Evolutionary conservation across 2,329 filamentous ascomycete genomes (phyloP).

Genomic region (Nemania sp.): DNA sequence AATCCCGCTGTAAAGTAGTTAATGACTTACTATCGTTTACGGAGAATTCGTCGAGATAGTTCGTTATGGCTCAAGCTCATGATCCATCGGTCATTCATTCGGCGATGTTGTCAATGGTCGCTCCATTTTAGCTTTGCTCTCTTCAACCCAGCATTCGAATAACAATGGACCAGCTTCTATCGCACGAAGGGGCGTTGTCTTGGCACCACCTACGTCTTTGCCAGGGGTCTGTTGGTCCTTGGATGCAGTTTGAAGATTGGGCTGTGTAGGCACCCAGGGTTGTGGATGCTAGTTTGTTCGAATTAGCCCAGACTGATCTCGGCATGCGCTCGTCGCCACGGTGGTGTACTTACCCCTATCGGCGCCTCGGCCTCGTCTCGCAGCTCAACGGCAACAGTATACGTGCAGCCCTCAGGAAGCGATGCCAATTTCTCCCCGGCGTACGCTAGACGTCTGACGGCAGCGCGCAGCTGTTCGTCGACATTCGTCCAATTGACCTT

Average conservation of each 20-base stretch:
- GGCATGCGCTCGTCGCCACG: not conserved
- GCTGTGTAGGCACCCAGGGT: constrained; percentile 61
- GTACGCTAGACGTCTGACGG: constrained; percentile 64
- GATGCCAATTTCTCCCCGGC: constrained; percentile 59
- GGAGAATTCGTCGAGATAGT: not conserved
- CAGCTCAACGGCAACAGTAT: constrained; percentile 76
- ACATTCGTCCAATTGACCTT: constrained; percentile 61
- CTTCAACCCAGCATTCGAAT: constrained; percentile 68
- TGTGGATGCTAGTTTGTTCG: constrained; percentile 60
- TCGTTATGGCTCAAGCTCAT: not conserved
- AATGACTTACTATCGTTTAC: not conserved
- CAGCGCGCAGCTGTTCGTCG: constrained; percentile 72
- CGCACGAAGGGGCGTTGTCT: constrained; percentile 55
- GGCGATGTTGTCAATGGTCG: constrained; percentile 19
- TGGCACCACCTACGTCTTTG: constrained; percentile 43
- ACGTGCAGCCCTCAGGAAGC: constrained; percentile 69
- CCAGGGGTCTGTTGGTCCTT: constrained; percentile 38
- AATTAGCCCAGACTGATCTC: not conserved
- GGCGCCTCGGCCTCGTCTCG: constrained; percentile 62
- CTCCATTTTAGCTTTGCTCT: constrained; percentile 51
- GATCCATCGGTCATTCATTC: not conserved
- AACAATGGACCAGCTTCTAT: constrained; percentile 62
- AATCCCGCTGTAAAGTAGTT: not conserved
- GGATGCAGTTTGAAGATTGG: constrained; percentile 48
- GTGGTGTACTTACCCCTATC: constrained; percentile 54